Evolutionary conservation across 176 grass and related monocot genomes (phyloP), one percentile per base, ranked within the genome.

Genomic region (Aechmea fasciata): DNA sequence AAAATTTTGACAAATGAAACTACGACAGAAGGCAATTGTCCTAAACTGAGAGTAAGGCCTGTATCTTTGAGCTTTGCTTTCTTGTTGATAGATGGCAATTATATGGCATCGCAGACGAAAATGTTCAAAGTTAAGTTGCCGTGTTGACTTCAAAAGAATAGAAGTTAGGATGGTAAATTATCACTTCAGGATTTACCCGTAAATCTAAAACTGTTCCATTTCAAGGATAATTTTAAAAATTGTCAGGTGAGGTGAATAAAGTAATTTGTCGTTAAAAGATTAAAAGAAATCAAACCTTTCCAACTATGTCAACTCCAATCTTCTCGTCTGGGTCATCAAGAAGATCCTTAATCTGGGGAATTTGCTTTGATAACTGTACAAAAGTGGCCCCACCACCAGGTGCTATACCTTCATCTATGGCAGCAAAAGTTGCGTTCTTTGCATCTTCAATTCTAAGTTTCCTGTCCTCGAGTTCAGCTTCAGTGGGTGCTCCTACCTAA

Each of bases 371-470:
- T 81, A 97, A 78, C 33, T 90, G 86, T 72, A 91, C 71, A 64
- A 89, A 90, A 74, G 77, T 80, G 41, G 79, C 78, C 73, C 89
- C 93, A 5, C 93, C 89, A 0, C 93, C 93, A 72, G 89, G 93
- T 51, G 87, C 85, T 73, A 97, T 92, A 66, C 89, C 93, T 87
- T 97, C 93, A 51, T 80, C 74, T 63, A 97, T 87, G 57, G 93
- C 93, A 75, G 93, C 86, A 90, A 83, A 97, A 77, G 86, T 87
- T 65, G 93, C 89, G 41, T 97, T 97, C 71, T 97, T 97, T 55
- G 93, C 93, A 90, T 97, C 93, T 73, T 97, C 93, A 11, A 80
- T 86, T 69, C 89, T 97, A 52, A 92, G 77, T 66, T 97, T 97
- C 75, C 81, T 97, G 77, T 97, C 89, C 68, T 97, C 86, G 2